Evolutionary conservation across 1,284 basidiomycete genomes (phyloP).

Genomic region (Trametes pubescens): DNA sequence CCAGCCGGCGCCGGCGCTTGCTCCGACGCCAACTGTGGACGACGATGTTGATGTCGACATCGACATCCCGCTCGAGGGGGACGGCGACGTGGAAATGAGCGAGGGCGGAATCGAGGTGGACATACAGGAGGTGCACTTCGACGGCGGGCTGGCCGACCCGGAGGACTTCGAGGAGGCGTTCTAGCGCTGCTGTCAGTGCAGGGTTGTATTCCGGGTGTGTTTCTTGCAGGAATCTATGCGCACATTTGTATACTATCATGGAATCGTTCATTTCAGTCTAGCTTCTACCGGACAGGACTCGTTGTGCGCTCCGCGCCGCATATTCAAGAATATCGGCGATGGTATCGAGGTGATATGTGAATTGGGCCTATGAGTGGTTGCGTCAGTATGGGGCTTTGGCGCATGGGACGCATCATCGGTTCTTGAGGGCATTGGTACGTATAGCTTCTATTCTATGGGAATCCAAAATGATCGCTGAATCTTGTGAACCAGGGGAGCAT

Average conservation of each 20-base stretch:
- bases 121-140: slow-evolving; percentile 23
- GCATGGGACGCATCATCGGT: too few species aligned
- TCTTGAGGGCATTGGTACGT: too few species aligned
- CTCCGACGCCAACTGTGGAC: background rate
- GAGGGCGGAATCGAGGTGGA: slow-evolving; percentile 18
- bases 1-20: background rate
- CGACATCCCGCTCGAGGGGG: background rate
- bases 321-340: too few species aligned
- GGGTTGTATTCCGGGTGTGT: background rate
- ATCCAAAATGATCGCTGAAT: too few species aligned
- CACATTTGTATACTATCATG: background rate
- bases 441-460: too few species aligned
- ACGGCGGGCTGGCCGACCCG: slow-evolving; percentile 24
- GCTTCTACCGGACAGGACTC: background rate
- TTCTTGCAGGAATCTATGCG: background rate
- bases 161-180: slow-evolving; percentile 30
- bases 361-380: too few species aligned
- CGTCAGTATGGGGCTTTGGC: too few species aligned
- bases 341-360: too few species aligned
- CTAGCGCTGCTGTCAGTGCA: background rate
- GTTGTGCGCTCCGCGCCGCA: too few species aligned
- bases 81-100: slow-evolving; percentile 14
- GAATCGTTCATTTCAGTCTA: background rate
- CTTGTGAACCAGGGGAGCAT: too few species aligned
- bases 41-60: background rate